Evolutionary conservation across 2,329 filamentous ascomycete species (phyloP).

Genomic region (Tolypocladium paradoxum): DNA sequence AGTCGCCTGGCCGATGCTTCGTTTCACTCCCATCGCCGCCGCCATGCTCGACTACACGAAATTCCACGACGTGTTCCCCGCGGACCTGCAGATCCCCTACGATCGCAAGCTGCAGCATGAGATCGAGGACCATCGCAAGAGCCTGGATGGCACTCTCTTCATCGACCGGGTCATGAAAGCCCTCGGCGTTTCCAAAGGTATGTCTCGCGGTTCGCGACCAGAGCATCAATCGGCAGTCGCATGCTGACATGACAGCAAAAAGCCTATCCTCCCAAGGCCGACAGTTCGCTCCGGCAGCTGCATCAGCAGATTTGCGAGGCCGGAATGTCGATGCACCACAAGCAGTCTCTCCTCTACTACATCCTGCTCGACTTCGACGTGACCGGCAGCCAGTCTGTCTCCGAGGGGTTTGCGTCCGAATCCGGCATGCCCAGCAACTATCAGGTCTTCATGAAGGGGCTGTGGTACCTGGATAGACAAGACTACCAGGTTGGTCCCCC

Average conservation of each 20-base stretch:
- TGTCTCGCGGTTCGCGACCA: not conserved
- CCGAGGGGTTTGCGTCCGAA: constrained; percentile 46
- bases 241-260: constrained; percentile 23
- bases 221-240: not conserved
- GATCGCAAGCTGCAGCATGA: constrained; percentile 48
- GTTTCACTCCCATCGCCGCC: not conserved
- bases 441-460: constrained; percentile 67
- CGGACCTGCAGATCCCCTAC: constrained; percentile 50
- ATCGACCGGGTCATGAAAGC: constrained; percentile 67
- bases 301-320: constrained; percentile 59
- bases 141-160: constrained; percentile 60
- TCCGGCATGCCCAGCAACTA: constrained; percentile 66
- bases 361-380: constrained; percentile 64
- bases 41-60: constrained; percentile 54
- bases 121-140: constrained; percentile 57
- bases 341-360: constrained; percentile 76
- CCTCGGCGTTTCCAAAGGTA: constrained; percentile 60
- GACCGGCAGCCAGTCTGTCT: constrained; percentile 36
- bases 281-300: constrained; percentile 55
- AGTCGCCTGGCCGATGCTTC: not conserved
- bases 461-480: constrained; percentile 69
- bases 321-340: constrained; percentile 60
- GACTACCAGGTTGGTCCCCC: constrained; percentile 46
- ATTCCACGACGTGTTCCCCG: constrained; percentile 58
- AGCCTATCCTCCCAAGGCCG: constrained; percentile 64